These are phyloP conservation scores for Jamesozyma gamospora DNA, from an alignment of 805 yeast genomes.

Conservation along the genomic window DNA sequence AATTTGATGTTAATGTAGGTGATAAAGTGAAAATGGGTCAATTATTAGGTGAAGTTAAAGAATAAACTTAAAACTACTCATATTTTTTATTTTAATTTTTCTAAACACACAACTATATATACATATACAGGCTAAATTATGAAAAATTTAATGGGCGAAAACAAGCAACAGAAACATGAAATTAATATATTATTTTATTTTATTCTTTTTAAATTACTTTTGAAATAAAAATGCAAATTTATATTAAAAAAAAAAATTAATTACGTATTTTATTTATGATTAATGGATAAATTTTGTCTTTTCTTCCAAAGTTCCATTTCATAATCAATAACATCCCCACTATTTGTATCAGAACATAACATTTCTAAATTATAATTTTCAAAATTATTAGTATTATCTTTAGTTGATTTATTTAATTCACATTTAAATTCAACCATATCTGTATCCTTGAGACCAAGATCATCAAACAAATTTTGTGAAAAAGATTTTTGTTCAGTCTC, in stretches of 20 bases:
- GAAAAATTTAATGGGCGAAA: no score
- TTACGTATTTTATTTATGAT: no score
- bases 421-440: conserved; percentile 13
- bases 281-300: conserved; percentile 1
- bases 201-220: not conserved
- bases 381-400: conserved; percentile 1
- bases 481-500: not conserved
- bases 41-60: conserved; percentile 41
- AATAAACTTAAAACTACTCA: not conserved
- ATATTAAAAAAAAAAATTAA: no score
- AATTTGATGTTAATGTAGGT: conserved; percentile 61
- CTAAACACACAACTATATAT: no score
- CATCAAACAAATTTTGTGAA: conserved; percentile 2
- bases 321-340: conserved; percentile 16
- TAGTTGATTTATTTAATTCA: conserved; percentile 1
- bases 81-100: no score
- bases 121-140: no score
- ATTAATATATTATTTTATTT: no score
- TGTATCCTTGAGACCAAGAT: conserved; percentile 8
- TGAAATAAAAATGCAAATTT: not conserved
- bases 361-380: conserved; percentile 14
- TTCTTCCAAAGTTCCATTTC: conserved; percentile 22
- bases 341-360: conserved; percentile 17
- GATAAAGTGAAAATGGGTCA: conserved; percentile 81
- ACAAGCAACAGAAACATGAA: no score